Percentiles rank a stretch among this genome's conserved stretches.
These are phyloP conservation scores for Solanum etuberosum DNA, from an alignment of 257 asterid genomes.

Conservation along the genomic window DNA sequence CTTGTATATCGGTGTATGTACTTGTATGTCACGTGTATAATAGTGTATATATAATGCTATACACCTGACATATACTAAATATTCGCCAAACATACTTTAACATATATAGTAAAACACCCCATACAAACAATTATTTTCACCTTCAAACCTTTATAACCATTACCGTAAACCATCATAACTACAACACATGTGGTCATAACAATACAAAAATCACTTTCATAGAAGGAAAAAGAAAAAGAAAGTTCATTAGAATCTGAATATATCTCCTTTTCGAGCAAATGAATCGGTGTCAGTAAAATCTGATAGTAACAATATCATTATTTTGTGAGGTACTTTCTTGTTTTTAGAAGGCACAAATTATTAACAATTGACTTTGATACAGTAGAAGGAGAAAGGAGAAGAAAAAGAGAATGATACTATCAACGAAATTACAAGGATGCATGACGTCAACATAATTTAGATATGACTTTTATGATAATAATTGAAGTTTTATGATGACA, in stretches of 20 bases:
- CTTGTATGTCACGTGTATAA: background rate
- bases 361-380: background rate
- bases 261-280: background rate
- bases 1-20: background rate
- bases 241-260: background rate
- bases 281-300: background rate
- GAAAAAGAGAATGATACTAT: background rate
- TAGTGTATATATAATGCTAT: background rate
- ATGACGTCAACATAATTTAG: background rate
- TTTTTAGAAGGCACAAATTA: background rate
- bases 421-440: background rate
- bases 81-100: background rate
- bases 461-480: background rate
- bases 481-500: background rate
- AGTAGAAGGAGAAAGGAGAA: background rate
- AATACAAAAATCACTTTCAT: background rate
- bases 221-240: background rate
- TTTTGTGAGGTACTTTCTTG: background rate
- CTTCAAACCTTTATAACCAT: background rate
- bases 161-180: background rate
- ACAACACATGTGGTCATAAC: background rate
- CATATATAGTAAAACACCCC: background rate
- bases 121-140: background rate
- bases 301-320: background rate
- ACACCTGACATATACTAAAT: background rate